Evolutionary conservation across 1,284 basidiomycete species (phyloP).

Genomic region (Trametes versicolor): DNA sequence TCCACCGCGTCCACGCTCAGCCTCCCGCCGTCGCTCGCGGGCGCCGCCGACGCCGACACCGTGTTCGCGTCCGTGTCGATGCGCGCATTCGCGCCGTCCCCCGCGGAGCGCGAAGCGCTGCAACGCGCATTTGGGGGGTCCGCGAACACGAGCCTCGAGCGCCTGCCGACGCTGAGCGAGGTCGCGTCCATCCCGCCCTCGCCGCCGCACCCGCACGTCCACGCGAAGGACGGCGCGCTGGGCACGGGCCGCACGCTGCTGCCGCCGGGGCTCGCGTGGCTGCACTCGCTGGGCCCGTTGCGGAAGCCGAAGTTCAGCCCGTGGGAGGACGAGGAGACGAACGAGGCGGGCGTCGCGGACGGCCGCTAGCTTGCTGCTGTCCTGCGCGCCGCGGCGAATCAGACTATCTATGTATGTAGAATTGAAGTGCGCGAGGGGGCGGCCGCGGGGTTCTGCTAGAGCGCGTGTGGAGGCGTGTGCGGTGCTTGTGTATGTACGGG

Average conservation of each 20-base stretch:
- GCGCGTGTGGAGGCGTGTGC: conserved; percentile 1
- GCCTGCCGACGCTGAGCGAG: conserved; percentile 75
- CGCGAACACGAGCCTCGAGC: conserved; percentile 75
- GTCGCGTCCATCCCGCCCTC: conserved; percentile 64
- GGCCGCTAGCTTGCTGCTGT: conserved; percentile 12
- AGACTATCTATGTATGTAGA: conserved; percentile 36
- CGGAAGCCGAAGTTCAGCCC: conserved; percentile 50
- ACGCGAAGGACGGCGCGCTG: conserved; percentile 26
- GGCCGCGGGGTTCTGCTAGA: conserved; percentile 3
- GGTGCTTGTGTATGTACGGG: conserved; percentile 3
- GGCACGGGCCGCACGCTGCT: conserved; percentile 34
- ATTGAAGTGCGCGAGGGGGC: conserved; percentile 20
- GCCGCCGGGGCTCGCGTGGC: conserved; percentile 43
- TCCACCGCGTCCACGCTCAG: conserved; percentile 29
- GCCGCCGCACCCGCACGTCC: conserved; percentile 57
- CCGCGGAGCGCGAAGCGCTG: conserved; percentile 81
- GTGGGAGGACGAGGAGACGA: conserved; percentile 47
- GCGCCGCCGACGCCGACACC: conserved; percentile 55
- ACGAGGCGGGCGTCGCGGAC: conserved; percentile 30
- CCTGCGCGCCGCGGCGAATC: conserved; percentile 7
- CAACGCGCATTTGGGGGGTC: conserved; percentile 75
- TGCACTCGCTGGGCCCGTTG: conserved; percentile 42
- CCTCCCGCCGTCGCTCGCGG: conserved; percentile 51
- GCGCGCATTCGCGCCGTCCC: conserved; percentile 84
- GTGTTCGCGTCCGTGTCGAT: conserved; percentile 55